Conservation (phyloP, 1,139 yeast genomes). For the Taiozyma onychis region DNA sequence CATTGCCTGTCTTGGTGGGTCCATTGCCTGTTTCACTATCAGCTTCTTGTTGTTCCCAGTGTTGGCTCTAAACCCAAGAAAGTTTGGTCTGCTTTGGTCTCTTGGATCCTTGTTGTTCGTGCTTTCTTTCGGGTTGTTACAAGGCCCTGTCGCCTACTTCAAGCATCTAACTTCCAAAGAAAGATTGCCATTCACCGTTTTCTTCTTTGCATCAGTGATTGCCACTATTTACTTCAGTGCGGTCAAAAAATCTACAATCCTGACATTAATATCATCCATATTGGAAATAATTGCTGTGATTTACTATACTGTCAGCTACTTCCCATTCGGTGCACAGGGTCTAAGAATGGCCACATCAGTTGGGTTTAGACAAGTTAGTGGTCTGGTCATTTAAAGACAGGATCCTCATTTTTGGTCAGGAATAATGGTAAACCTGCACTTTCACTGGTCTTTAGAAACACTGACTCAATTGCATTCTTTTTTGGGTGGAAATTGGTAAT, state of each 20-base stretch:
- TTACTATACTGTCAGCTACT: slow-evolving; percentile 86
- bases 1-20: slow-evolving; percentile 68
- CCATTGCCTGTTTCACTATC: slow-evolving; percentile 72
- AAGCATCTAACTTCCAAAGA: slow-evolving; percentile 70
- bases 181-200: slow-evolving; percentile 71
- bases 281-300: slow-evolving; percentile 79
- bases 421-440: slow-evolving; percentile 52
- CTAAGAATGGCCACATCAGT: slow-evolving; percentile 76
- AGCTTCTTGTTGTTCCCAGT: slow-evolving; percentile 87
- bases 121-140: slow-evolving; percentile 82
- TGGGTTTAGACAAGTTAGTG: slow-evolving; percentile 72
- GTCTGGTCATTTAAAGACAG: slow-evolving; percentile 30
- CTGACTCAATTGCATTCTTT: slow-evolving; percentile 38
- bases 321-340: slow-evolving; percentile 93
- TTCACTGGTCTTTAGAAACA: slow-evolving; percentile 57
- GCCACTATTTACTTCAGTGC: slow-evolving; percentile 58
- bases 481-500: slow-evolving; percentile 52
- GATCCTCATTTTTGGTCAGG: slow-evolving; percentile 16
- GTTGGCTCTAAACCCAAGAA: slow-evolving; percentile 82
- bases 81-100: slow-evolving; percentile 88
- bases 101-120: slow-evolving; percentile 85
- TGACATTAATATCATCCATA: slow-evolving; percentile 71
- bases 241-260: slow-evolving; percentile 58
- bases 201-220: slow-evolving; percentile 72
- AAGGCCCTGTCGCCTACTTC: slow-evolving; percentile 81